A percentile compares a stretch with the other conserved stretches of the same genome.
Conservation (phyloP, 192 early-diverging fungal species). For the Funneliformis mosseae region DNA sequence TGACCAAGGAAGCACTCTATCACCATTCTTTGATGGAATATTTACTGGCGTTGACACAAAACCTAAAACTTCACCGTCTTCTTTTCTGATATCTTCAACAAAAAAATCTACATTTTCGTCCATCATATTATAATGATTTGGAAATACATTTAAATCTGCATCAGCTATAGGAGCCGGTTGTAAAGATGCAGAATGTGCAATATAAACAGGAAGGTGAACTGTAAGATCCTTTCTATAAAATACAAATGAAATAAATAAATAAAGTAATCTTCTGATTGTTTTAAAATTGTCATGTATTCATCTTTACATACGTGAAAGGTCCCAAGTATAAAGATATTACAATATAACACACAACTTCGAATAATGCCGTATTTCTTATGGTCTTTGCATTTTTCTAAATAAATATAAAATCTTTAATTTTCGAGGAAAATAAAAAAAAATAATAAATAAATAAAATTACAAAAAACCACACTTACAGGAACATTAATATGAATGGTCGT, state of each 20-base stretch:
- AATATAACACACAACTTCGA: slow-evolving; percentile 57
- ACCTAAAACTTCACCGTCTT: slow-evolving; percentile 24
- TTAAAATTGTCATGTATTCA: not conserved
- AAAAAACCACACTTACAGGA: slow-evolving; percentile 42
- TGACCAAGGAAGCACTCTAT: slow-evolving; percentile 33
- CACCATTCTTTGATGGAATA: not conserved
- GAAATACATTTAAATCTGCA: slow-evolving; percentile 40
- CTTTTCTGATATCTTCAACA: slow-evolving; percentile 26
- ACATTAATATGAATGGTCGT: slow-evolving; percentile 57
- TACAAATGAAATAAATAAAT: not conserved
- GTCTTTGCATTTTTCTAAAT: slow-evolving; percentile 45
- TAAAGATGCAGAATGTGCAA: slow-evolving; percentile 59
- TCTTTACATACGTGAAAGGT: slow-evolving; percentile 40
- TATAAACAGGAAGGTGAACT: slow-evolving; percentile 57
- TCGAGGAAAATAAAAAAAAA: not conserved
- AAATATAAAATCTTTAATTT: not conserved
- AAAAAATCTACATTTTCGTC: slow-evolving; percentile 41
- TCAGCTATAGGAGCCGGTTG: slow-evolving; percentile 47
- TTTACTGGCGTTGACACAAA: slow-evolving; percentile 35
- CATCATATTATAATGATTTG: slow-evolving; percentile 48
- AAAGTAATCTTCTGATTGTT: not conserved
- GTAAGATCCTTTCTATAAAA: slow-evolving; percentile 52
- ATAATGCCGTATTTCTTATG: slow-evolving; percentile 56
- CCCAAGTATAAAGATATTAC: slow-evolving; percentile 47
- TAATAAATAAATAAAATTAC: not conserved